A percentile compares a stretch with the other conserved stretches of the same genome.
These are phyloP conservation scores for Geoglossum cookeanum DNA, from an alignment of 2,329 filamentous ascomycete species.

Conservation along the genomic window DNA sequence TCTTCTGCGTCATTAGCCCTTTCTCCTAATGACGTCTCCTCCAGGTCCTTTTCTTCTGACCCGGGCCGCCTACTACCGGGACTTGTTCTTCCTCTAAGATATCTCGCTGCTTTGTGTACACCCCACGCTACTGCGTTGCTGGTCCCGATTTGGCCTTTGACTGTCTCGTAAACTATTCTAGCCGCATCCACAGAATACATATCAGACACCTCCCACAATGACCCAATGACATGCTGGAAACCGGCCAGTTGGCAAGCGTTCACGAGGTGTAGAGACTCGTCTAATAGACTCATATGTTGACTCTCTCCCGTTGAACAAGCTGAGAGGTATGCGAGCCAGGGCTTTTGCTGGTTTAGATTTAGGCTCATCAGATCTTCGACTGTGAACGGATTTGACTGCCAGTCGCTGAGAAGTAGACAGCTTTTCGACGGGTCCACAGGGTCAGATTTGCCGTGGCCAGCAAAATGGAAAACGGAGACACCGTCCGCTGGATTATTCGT, in stretches of 20 bases:
- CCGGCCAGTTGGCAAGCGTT: constrained; percentile 22
- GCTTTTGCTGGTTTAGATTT: constrained; percentile 8
- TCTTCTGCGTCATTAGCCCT: too few species aligned
- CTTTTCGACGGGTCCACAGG: constrained; percentile 16
- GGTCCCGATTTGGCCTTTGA: too few species aligned
- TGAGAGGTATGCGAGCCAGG: constrained; percentile 23
- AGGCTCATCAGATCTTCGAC: constrained; percentile 10
- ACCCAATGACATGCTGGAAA: constrained; percentile 24
- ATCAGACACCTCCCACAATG: constrained; percentile 23
- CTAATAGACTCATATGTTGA: constrained; percentile 11
- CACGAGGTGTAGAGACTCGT: constrained; percentile 23
- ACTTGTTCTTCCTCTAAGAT: too few species aligned
- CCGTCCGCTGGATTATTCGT: too few species aligned
- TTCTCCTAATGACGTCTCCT: too few species aligned
- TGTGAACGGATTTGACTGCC: constrained; percentile 11
- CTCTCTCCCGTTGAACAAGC: constrained; percentile 19
- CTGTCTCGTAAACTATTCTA: not conserved
- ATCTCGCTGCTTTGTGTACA: too few species aligned
- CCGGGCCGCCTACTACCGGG: too few species aligned
- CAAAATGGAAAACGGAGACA: constrained; percentile 23
- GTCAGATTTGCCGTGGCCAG: constrained; percentile 20
- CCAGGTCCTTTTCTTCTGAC: too few species aligned
- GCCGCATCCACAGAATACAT: not conserved
- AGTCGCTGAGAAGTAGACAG: constrained; percentile 15
- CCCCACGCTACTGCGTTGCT: too few species aligned